Evolutionary conservation across 805 yeast genomes (phyloP).

Genomic region (Zygosaccharomyces bisporus): DNA sequence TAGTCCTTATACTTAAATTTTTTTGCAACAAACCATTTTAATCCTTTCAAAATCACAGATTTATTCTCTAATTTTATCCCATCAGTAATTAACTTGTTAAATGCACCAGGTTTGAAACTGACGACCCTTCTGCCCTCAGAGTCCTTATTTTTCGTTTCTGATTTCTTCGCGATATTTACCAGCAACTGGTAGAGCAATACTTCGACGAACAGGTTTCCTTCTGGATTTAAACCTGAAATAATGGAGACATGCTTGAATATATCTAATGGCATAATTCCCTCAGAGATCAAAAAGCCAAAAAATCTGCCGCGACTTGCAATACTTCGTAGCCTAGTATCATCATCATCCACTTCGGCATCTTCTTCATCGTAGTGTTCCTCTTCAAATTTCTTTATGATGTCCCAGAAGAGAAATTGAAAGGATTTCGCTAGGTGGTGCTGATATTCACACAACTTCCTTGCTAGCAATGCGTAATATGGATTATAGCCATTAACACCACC

Average conservation of each 20-base stretch:
- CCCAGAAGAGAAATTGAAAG: slow-evolving; percentile 89
- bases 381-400: slow-evolving; percentile 68
- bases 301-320: slow-evolving; percentile 74
- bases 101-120: slow-evolving; percentile 31
- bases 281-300: slow-evolving; percentile 71
- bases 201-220: slow-evolving; percentile 67
- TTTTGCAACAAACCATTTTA: slow-evolving; percentile 31
- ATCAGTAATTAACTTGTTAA: slow-evolving; percentile 24
- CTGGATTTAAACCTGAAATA: slow-evolving; percentile 56
- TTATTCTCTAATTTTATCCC: slow-evolving; percentile 29
- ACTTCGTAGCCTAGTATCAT: slow-evolving; percentile 53
- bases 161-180: slow-evolving; percentile 59
- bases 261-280: slow-evolving; percentile 70
- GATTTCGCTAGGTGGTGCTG: slow-evolving; percentile 73
- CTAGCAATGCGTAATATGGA: slow-evolving; percentile 83
- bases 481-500: slow-evolving; percentile 55
- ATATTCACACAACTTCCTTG: slow-evolving; percentile 64
- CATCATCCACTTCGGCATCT: slow-evolving; percentile 41
- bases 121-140: slow-evolving; percentile 28
- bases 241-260: slow-evolving; percentile 70
- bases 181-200: slow-evolving; percentile 65
- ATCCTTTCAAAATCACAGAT: slow-evolving; percentile 33
- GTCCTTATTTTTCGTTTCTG: slow-evolving; percentile 43
- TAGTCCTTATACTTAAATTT: slow-evolving; percentile 27
- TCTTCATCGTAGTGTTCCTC: slow-evolving; percentile 41